Evolutionary conservation across 257 asterid species (phyloP), one percentile per base, ranked within the genome.

Genomic region (Gentiana macrophylla): DNA sequence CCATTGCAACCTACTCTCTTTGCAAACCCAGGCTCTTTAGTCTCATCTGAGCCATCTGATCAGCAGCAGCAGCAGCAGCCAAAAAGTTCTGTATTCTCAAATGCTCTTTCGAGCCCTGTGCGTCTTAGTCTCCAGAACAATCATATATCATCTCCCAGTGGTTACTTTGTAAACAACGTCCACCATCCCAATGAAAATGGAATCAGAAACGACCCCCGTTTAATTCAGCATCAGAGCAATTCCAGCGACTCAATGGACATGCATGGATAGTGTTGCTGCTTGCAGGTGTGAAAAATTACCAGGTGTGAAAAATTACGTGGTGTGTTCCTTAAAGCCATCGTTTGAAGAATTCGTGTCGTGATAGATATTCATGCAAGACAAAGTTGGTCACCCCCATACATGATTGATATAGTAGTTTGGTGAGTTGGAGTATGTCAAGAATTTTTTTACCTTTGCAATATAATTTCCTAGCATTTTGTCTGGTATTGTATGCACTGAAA

Each of bases 21-120:
- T 38, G 52, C 71, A 13, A 76, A 76, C 55, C 61, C 73, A 45
- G 73, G 59, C 50, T 32, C 62, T 38, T 36, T 62, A 41, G 63
- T 59, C n/a, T 54, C 79, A 34, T 56, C 74, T 32, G 75, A 75
- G 52, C 67, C 75, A 34, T 62, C 32, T 53, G 79, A 76, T 61
- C 69, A 54, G 35, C 82, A 69, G 58, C 62, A 76, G 12, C 69
- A 64, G 55, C 69, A 54, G 35, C 82, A 69, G 58, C 62, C 79
- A 13, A 72, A 64, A 52, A 72, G 73, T 62, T 69, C 72, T 61
- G 74, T 76, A 35, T 76, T 76, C 65, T 72, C 82, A 50, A 72
- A 76, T 69, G 79, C 82, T 13, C 77, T 76, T 35, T 76, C 82
- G 57, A 72, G 82, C 62, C 82, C 79, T 6, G 74, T 72, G 53